Percentiles rank a stretch among this genome's conserved stretches.
These are phyloP conservation scores for Auricularia heimuer DNA, from an alignment of 768 basidiomycete species.

Conservation along the genomic window DNA sequence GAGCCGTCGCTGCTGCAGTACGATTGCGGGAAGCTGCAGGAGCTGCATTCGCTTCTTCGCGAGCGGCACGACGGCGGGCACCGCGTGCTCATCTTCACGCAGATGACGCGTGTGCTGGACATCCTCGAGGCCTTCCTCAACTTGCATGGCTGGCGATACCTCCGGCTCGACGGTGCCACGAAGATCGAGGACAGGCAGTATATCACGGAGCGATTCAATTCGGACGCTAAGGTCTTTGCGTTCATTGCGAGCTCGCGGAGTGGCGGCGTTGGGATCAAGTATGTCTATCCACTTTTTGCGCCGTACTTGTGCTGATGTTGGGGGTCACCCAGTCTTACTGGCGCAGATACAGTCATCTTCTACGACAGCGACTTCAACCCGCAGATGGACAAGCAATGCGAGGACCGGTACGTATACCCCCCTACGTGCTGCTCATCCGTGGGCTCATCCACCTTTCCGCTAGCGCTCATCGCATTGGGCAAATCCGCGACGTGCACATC, in stretches of 20 bases:
- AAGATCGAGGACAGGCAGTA: constrained; percentile 92
- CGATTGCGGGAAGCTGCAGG: constrained; percentile 92
- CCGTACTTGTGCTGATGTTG: constrained; percentile 6
- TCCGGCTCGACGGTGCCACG: constrained; percentile 89
- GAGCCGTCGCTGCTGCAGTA: constrained; percentile 84
- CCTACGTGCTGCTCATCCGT: neutral
- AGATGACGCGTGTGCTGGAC: constrained; percentile 92
- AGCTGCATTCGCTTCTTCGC: constrained; percentile 66
- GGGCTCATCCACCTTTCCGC: constrained; percentile 6
- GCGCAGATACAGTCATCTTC: constrained; percentile 93
- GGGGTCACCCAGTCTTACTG: constrained; percentile 48
- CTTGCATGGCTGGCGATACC: constrained; percentile 86
- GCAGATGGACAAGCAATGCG: constrained; percentile 96
- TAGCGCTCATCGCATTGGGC: constrained; percentile 96
- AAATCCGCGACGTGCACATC: constrained; percentile 92
- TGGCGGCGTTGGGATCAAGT: constrained; percentile 93
- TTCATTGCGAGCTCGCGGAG: constrained; percentile 82
- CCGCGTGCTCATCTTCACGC: constrained; percentile 89
- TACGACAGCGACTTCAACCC: constrained; percentile 97
- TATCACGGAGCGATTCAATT: constrained; percentile 80
- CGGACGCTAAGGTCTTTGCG: constrained; percentile 66
- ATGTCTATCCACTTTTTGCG: constrained; percentile 18
- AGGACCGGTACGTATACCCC: constrained; percentile 57
- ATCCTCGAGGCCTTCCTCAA: constrained; percentile 90
- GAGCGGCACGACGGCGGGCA: constrained; percentile 82